Percentiles rank a stretch among this genome's conserved stretches.
phyloP scores from a whole-genome alignment of 208 protist species.

The Trypanosoma congolense region DNA sequence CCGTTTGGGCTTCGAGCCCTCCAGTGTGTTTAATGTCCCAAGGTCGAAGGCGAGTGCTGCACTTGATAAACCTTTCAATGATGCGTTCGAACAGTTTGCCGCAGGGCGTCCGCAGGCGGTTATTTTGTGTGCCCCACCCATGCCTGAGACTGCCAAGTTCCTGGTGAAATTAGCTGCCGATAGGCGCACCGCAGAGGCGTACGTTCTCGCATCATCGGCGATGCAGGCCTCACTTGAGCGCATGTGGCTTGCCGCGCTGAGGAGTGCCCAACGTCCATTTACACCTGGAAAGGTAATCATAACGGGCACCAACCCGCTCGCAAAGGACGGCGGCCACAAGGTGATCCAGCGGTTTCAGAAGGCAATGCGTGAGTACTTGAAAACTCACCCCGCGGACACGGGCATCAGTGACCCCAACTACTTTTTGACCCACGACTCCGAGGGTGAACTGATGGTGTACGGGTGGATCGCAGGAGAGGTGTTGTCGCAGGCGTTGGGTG shows the following conservation, averaged over 20 bases:
- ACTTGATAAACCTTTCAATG: slow-evolving; percentile 9
- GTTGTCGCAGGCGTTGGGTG: background rate
- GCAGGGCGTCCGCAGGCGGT: slow-evolving; percentile 17
- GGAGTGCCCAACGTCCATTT: background rate
- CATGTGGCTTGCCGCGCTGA: background rate
- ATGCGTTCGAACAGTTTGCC: slow-evolving; percentile 11
- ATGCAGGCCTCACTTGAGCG: slow-evolving; percentile 3
- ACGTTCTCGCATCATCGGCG: slow-evolving; percentile 11
- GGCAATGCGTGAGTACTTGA: slow-evolving; percentile 11
- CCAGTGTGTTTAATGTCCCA: slow-evolving; percentile 20
- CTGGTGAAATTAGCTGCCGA: slow-evolving; percentile 9
- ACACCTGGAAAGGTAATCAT: slow-evolving; percentile 8
- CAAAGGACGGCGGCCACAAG: slow-evolving; percentile 11
- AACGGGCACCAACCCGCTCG: slow-evolving; percentile 13
- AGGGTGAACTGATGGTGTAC: background rate
- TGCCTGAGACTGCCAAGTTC: slow-evolving; percentile 8
- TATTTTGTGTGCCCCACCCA: slow-evolving; percentile 14
- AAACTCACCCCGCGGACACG: background rate
- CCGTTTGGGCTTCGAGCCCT: slow-evolving; percentile 15
- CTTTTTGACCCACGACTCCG: slow-evolving; percentile 7
- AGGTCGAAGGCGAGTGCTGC: background rate
- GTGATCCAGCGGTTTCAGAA: slow-evolving; percentile 12
- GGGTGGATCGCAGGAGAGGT: slow-evolving; percentile 2
- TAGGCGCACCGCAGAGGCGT: background rate
- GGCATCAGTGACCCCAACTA: slow-evolving; percentile 9